Evolutionary conservation across 2,329 filamentous ascomycete species (phyloP).

Genomic region (Didymellaceae sp.): DNA sequence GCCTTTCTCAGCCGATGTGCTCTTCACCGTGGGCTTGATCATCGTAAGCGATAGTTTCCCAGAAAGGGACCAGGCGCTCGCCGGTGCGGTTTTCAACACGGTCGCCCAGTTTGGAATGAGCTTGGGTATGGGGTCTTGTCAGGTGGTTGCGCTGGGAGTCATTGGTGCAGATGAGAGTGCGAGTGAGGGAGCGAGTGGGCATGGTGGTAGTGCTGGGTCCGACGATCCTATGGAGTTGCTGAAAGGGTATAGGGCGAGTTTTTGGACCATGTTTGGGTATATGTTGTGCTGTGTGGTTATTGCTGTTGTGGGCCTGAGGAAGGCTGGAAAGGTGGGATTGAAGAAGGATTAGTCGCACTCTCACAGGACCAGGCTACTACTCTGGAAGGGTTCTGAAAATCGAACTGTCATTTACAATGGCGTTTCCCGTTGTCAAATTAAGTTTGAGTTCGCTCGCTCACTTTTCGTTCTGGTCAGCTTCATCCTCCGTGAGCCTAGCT

Average conservation of each 20-base stretch:
- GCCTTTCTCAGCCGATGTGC: conserved; percentile 54
- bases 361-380: background rate
- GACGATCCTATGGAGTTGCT: conserved; percentile 17
- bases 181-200: conserved; percentile 4
- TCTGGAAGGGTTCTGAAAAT: too few relatives aligned
- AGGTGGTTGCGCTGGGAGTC: conserved; percentile 36
- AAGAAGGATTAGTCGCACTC: conserved; percentile 29
- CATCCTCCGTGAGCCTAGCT: too few relatives aligned
- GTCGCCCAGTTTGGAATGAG: conserved; percentile 62
- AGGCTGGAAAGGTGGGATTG: conserved; percentile 34
- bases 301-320: conserved; percentile 33
- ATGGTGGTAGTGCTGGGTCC: conserved; percentile 8
- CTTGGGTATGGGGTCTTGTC: conserved; percentile 32
- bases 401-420: too few relatives aligned
- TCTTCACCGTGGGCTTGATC: conserved; percentile 64
- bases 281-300: conserved; percentile 31
- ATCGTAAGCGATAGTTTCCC: conserved; percentile 63
- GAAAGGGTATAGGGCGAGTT: conserved; percentile 34
- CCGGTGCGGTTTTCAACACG: conserved; percentile 68
- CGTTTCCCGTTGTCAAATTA: too few relatives aligned
- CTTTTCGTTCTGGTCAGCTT: too few relatives aligned
- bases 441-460: too few relatives aligned
- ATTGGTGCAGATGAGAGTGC: conserved; percentile 14
- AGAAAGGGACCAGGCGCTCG: conserved; percentile 63
- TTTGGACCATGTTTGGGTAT: conserved; percentile 37